Base-by-base conservation (phyloP, 1,139 yeast species). In the Eremothecium gossypii region DNA sequence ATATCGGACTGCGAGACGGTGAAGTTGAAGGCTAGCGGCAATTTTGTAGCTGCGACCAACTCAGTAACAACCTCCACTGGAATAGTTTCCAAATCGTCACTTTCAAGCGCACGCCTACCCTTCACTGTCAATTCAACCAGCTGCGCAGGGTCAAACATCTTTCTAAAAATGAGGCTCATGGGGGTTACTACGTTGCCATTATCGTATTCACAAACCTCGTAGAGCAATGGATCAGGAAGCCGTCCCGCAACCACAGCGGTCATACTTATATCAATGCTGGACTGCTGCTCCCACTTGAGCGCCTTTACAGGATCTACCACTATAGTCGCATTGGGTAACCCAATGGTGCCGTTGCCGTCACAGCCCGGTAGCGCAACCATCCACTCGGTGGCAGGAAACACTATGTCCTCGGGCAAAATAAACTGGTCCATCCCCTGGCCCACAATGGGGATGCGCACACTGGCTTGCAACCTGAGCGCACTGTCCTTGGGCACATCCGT, bases 321-420 rank as follows among this genome's bases (percentile, higher is more conserved):
- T 35, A 31, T 39, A 4, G 30, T 14, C 13, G 46, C 41, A 48
- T 50, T 47, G 1, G 49, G 45, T 7, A 62, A 29, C n/a, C 45
- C 41, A 6, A 65, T 55, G 1, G 47, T 43, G 7, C 58, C 54
- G 1, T 48, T 29, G 1, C 48, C 49, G 17, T 46, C 33, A 43
- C 71, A 67, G 46, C 61, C 66, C 2, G 61, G 50, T n/a, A 65
- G 45, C 8, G 49, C 44, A 1, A 65, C 11, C 27, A 53, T 49
- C 67, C 69, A 66, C 2, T 49, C 42, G 4, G 64, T 38, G 5
- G 44, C 28, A 3, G 70, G 70, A 3, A 66, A 41, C 8, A 47
- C 27, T 2, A 38, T 14, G 8, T 40, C 17, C 8, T 42, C 29
- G 1, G 51, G 44, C 2, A 45, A 52, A 39, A 23, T 50, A 40